These are phyloP conservation scores for Fistulifera pelliculosa DNA, from an alignment of 108 stramenopile genomes.

Conservation along the genomic window DNA sequence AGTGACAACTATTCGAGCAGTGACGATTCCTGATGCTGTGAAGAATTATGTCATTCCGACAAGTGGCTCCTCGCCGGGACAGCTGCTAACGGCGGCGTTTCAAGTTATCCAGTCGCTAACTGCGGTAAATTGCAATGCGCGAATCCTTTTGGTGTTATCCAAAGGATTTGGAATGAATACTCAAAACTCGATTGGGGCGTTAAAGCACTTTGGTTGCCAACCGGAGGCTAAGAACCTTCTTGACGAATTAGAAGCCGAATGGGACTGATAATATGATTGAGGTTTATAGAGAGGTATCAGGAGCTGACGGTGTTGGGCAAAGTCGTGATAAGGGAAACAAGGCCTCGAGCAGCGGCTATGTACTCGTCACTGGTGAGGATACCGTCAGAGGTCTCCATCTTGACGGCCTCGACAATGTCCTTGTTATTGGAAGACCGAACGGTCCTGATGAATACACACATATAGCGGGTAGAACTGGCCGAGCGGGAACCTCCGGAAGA, in stretches of 20 bases:
- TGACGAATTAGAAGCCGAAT: slow-evolving; percentile 62
- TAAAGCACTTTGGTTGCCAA: slow-evolving; percentile 64
- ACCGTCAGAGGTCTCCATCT: slow-evolving; percentile 90
- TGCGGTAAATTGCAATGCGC: slow-evolving; percentile 10
- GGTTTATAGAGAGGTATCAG: slow-evolving; percentile 63
- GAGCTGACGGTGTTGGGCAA: slow-evolving; percentile 70
- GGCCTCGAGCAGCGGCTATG: slow-evolving; percentile 25
- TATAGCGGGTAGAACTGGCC: slow-evolving; percentile 90
- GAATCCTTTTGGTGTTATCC: slow-evolving; percentile 67
- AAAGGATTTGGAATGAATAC: slow-evolving; percentile 62
- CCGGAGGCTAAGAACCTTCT: slow-evolving; percentile 67
- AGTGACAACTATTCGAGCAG: slow-evolving; percentile 45
- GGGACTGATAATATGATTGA: slow-evolving; percentile 71
- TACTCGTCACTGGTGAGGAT: slow-evolving; percentile 85
- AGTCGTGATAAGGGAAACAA: slow-evolving; percentile 9
- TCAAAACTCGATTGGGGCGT: slow-evolving; percentile 72
- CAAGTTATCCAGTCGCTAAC: slow-evolving; percentile 38
- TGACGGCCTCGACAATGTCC: slow-evolving; percentile 71
- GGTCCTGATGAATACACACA: slow-evolving; percentile 93
- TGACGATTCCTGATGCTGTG: slow-evolving; percentile 74
- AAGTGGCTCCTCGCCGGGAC: slow-evolving; percentile 49
- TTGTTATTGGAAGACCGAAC: slow-evolving; percentile 75
- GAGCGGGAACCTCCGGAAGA: slow-evolving; percentile 65
- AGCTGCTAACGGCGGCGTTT: slow-evolving; percentile 62
- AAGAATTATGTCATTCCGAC: slow-evolving; percentile 55